Conservation (phyloP, 768 basidiomycete genomes). For the Suillus clintonianus region DNA sequence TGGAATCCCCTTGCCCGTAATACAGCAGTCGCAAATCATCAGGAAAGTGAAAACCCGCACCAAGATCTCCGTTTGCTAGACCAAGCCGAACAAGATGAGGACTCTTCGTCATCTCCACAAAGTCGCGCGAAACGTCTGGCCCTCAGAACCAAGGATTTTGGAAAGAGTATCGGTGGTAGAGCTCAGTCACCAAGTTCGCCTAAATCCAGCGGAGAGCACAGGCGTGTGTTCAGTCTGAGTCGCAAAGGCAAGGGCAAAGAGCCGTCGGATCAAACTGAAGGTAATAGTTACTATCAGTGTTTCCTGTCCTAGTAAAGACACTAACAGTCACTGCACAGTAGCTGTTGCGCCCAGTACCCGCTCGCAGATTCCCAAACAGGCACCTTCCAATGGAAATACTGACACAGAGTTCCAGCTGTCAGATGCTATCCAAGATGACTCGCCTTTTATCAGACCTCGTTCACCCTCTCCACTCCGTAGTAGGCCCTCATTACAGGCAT, state of each 20-base stretch:
- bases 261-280: conserved; percentile 28
- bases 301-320: background rate
- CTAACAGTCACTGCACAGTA: background rate
- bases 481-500: conserved; percentile 51
- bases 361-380: conserved; percentile 21
- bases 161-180: conserved; percentile 53
- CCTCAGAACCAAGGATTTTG: conserved; percentile 63
- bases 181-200: conserved; percentile 30
- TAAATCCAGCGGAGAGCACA: conserved; percentile 40
- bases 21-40: conserved; percentile 12
- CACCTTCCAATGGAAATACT: conserved; percentile 6
- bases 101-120: conserved; percentile 31
- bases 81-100: conserved; percentile 27
- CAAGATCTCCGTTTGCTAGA: conserved; percentile 34
- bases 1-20: conserved; percentile 21
- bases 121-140: conserved; percentile 57
- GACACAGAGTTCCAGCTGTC: conserved; percentile 8
- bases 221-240: conserved; percentile 57
- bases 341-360: conserved; percentile 16
- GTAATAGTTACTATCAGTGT: conserved; percentile 18
- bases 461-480: conserved; percentile 55
- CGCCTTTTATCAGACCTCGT: conserved; percentile 72
- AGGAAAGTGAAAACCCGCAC: conserved; percentile 29
- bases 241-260: conserved; percentile 53
- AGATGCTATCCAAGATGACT: conserved; percentile 43